Base-by-base conservation (phyloP, 1,284 basidiomycete genomes). In the Veloporphyrellus conicus region DNA sequence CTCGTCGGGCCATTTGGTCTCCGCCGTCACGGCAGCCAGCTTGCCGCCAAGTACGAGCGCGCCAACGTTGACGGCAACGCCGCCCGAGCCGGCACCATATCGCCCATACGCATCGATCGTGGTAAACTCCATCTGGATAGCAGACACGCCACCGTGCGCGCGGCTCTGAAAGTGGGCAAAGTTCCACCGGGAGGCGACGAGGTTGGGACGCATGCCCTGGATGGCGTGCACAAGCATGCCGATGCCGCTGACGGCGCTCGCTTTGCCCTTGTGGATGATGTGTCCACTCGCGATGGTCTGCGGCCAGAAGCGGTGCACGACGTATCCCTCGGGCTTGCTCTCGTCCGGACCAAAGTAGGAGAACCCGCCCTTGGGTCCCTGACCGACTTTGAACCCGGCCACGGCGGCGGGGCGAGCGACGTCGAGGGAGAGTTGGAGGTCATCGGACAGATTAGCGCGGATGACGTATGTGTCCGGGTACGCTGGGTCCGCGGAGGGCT, bases 141-240 rank as follows among this genome's bases (percentile, higher is more conserved):
- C 88, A 44, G 88, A 82, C 10, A 92, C 85, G 9, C 85, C 84
- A n/a, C 82, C 88, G 59, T 80, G 72, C 49, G 78, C 68, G 40
- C 74, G 60, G 69, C 82, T 81, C 70, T 89, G 75, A 78, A 99
- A 99, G 71, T 90, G 81, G 44, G 77, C 86, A 74, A 99, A 99
- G 76, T 98, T 98, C 96, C 96, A 99, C 19, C 85, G 75, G 15
- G 90, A 75, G 4, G 96, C 96, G 54, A 97, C 83, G 47, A 93
- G 79, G 69, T 99, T 93, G 45, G 94, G 93, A 10, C 93, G 82
- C 93, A 99, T 97, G 61, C 94, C 95, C 69, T 99, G 96, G 67
- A 99, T 95, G 23, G 96, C 95, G 68, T 96, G 91, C 19, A 96
- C 79, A 64, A 97, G 88, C 84, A 93, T 90, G 32, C 90, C 94